Evolutionary conservation across 75 land plant species (phyloP), one percentile per base, ranked within the genome.

Genomic region (Pinus albicaulis): DNA sequence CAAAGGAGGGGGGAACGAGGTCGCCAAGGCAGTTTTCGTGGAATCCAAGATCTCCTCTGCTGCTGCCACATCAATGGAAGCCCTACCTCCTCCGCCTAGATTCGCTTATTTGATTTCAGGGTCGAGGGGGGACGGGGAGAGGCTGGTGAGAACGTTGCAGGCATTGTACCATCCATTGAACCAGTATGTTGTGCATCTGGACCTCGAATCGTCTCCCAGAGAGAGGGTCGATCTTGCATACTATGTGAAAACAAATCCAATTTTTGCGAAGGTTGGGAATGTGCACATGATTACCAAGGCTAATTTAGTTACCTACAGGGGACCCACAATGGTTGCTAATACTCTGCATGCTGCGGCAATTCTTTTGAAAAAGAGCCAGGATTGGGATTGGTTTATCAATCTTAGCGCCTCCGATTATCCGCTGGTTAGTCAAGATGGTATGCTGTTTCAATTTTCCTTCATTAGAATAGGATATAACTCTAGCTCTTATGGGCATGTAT

Each of bases 311-410:
- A 89, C 92, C 8, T 82, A 89, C 31, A 57, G 82, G 20, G 94
- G 94, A 3, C 84, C 92, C 4, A 87, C 92, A n/a, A 85, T 87
- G 86, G 86, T 92, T 22, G 82, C 94, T 55, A 85, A 85, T 36
- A 85, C 90, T 14, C 86, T 92, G 19, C 92, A 89, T 41, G 92
- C 88, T 0, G 92, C 94, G 0, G 85, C 92, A 5, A 81, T 92
- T 34, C 74, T 92, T 72, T 65, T 89, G 24, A 74, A 68, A 74
- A 77, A 90, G 52, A 80, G 92, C 34, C 74, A 79, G 8, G 78
- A 87, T 14, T 92, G 89, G 94, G 94, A 92, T 74, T 92, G 94
- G 94, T 92, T 92, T 58, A 85, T 92, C 72, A 89, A 87, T 81
- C 86, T 92, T 16, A 87, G 92, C 56, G 88, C 92, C 20, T 84